Percentiles rank a stretch among this genome's conserved stretches.
These are phyloP conservation scores for Mortierella sp. DNA, from an alignment of 371 early-diverging fungal species.

Conservation along the genomic window DNA sequence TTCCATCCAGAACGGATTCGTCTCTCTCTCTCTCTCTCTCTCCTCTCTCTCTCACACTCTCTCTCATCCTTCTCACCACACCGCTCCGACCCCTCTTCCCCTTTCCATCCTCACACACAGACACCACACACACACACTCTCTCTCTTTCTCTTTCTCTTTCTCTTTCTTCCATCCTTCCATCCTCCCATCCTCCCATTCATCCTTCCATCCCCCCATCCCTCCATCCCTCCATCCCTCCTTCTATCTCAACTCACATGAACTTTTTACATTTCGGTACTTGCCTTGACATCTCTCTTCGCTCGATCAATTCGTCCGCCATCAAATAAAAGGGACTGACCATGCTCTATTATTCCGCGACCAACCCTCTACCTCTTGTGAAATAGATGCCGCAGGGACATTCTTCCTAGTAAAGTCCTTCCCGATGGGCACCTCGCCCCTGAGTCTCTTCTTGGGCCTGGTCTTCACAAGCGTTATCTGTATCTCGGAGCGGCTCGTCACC, in stretches of 20 bases:
- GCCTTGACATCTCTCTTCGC: not conserved
- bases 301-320: not conserved
- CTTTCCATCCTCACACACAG: too few species aligned
- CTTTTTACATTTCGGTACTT: too few species aligned
- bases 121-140: too few species aligned
- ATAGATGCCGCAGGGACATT: slow-evolving; percentile 12
- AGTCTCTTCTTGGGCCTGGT: slow-evolving; percentile 13
- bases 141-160: not conserved
- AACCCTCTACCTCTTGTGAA: not conserved
- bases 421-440: slow-evolving; percentile 4
- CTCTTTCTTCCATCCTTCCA: not conserved
- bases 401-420: slow-evolving; percentile 11
- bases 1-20: not conserved
- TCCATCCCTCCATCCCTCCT: not conserved
- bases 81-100: too few species aligned
- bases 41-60: not conserved
- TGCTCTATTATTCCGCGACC: slow-evolving; percentile 11
- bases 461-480: slow-evolving; percentile 17
- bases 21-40: not conserved
- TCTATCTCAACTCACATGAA: not conserved
- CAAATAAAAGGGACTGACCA: slow-evolving; percentile 13
- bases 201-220: not conserved
- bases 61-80: not conserved
- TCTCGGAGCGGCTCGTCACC: slow-evolving; percentile 18
- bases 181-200: not conserved